phyloP scores from a whole-genome alignment of 2,329 filamentous ascomycete species.

The Colletotrichum euphorbiae region DNA sequence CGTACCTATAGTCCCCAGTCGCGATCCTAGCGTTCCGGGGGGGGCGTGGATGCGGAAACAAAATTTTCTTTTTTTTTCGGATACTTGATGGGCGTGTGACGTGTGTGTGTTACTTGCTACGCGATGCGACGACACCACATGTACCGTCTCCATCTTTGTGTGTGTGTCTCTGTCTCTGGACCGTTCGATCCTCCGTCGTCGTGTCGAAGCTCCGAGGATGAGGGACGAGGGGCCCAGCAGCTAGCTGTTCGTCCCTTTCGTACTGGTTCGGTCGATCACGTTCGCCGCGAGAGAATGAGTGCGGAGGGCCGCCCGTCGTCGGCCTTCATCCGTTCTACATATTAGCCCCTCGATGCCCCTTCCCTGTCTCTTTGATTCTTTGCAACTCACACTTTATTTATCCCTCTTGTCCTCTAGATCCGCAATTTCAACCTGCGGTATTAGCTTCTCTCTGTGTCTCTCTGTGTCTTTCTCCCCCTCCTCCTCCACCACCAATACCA shows the following conservation, averaged over 20 bases:
- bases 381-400: constrained; percentile 7
- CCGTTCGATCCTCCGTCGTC: neutral
- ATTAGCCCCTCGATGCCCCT: constrained; percentile 36
- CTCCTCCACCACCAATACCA: neutral
- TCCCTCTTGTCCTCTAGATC: neutral
- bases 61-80: no score
- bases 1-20: neutral
- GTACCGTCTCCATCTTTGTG: constrained; percentile 21
- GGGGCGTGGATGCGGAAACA: neutral
- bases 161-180: neutral
- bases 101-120: no score
- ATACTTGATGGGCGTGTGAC: constrained; percentile 11
- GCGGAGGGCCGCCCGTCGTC: constrained; percentile 4
- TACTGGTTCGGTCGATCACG: constrained; percentile 33
- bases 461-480: neutral
- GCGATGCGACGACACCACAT: constrained; percentile 5
- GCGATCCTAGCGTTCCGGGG: neutral
- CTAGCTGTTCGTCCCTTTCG: constrained; percentile 3
- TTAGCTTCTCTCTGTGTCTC: neutral
- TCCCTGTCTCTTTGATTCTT: constrained; percentile 19
- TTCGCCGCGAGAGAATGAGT: constrained; percentile 4
- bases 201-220: constrained; percentile 30
- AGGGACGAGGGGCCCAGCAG: constrained; percentile 23
- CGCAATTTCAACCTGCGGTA: constrained; percentile 12
- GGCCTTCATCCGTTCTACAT: constrained; percentile 30